Conservation (phyloP, 164 flowering plant genomes). For the Liquidambar formosana region DNA sequence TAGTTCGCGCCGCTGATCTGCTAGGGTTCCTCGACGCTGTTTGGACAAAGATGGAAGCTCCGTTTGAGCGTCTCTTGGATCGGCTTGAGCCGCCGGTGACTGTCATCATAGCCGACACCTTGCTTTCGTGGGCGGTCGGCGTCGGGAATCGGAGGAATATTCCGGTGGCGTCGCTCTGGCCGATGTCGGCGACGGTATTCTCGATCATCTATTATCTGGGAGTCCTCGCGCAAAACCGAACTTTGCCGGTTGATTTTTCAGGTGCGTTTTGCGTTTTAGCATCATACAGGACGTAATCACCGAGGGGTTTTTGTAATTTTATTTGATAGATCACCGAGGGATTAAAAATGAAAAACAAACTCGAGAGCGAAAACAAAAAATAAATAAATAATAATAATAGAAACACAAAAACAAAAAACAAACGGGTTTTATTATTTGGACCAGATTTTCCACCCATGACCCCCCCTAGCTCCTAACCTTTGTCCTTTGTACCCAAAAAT, state of each 20-base stretch:
- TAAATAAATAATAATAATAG: no score
- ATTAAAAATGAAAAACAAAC: no score
- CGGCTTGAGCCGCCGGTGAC: constrained; percentile 32
- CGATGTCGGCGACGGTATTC: constrained; percentile 52
- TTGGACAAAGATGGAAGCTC: constrained; percentile 52
- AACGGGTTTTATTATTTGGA: no score
- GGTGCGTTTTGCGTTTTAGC: no score
- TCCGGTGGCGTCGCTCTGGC: constrained; percentile 52
- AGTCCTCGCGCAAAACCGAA: constrained; percentile 32
- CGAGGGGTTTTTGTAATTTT: no score
- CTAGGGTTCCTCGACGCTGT: constrained; percentile 53
- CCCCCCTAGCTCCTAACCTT: no score
- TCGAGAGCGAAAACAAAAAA: no score
- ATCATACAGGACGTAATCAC: no score
- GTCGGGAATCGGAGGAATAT: constrained; percentile 49
- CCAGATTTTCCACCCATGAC: no score
- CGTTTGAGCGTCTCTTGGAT: constrained; percentile 56
- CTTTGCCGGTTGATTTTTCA: constrained; percentile 31
- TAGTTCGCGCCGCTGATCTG: constrained; percentile 44
- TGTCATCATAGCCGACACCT: constrained; percentile 47
- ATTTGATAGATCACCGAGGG: no score
- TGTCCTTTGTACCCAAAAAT: no score
- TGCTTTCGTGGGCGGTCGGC: constrained; percentile 42
- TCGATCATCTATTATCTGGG: constrained; percentile 36
- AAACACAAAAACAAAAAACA: no score